Evolutionary conservation across 805 yeast species (phyloP), one percentile per base, ranked within the genome.

Genomic region (Yarrowia deformans): DNA sequence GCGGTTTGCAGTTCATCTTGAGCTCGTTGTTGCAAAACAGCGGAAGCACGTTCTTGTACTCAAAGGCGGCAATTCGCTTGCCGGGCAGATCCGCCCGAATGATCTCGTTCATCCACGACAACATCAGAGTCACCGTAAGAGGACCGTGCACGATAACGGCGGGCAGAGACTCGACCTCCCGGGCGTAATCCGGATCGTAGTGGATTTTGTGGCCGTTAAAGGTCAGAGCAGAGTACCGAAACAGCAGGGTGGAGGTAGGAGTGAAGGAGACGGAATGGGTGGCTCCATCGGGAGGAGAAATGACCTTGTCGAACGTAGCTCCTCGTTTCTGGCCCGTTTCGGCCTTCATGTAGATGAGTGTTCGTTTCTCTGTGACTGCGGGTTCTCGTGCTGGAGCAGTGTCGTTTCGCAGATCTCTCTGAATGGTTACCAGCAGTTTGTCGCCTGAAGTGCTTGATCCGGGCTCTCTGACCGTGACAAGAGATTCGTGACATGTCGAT

Each of bases 121-220:
- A 75, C 45, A 87, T 72, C 46, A 90, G 71, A 9, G 89, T 87
- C 0, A 90, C 84, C 70, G 90, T 80, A 67, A 93, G 81, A 0
- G 98, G 97, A 0, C 97, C 99, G 55, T 91, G 97, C 0, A 89
- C 88, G 0, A 94, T 79, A 0, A 88, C 77, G 43, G 81, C 80
- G 0, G 88, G 87, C 63, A 91, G 85, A 0, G 84, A 82, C 74
- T 94, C 98, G 1, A 73, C 74, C 0, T 75, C 69, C 3, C 68
- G 72, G 8, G 91, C 83, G 75, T 90, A 91, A 0, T 72, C 72
- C 7, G 77, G 76, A 74, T 91, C 90, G 77, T 87, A 88, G 78
- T 94, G 99, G 48, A 94, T 91, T 70, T 84, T 83, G 78, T 94
- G 99, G 3, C 96, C 83, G 76, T 94, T 94, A 79, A 88, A 88